Evolutionary conservation across 495 filamentous ascomycete genomes (phyloP), one percentile per base, ranked within the genome.

Genomic region (Aspergillus cristatus): DNA sequence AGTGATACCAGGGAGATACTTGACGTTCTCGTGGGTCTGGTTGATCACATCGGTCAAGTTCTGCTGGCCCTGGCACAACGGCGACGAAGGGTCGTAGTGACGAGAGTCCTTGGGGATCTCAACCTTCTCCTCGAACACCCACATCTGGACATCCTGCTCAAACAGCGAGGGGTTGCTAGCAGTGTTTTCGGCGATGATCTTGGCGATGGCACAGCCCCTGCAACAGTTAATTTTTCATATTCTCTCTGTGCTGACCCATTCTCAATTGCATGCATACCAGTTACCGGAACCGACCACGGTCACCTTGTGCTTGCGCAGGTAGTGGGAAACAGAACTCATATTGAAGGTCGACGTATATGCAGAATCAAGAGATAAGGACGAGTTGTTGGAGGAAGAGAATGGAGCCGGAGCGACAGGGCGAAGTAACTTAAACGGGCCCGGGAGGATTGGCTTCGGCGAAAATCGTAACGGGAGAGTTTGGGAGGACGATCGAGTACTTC

Each of bases 221-320:
- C 22, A 2, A 10, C 11, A n/a, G 28, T 14, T 18, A 36, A 14
- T 17, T 22, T 38, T 28, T n/a, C n/a, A n/a, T n/a, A n/a, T n/a
- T n/a, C n/a, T n/a, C n/a, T n/a, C n/a, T n/a, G n/a, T n/a, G n/a
- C n/a, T n/a, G n/a, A n/a, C n/a, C 20, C 20, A n/a, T 2, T 32
- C 16, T 6, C 14, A 4, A 31, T 16, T 24, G 3, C 14, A 26
- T 36, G 36, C 72, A 43, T 70, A 88, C 90, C 93, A 99, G 60
- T 99, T 99, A 43, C 93, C 93, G 35, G 87, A 95, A 29, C 93
- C 93, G 18, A 99, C 76, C 20, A 99, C 78, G 14, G 86, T 82
- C 46, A 99, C 84, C 71, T 88, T 94, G 74, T 96, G 93, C 62
- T 85, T 91, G 61, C 74, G 79, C 44, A 62, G 57, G 40, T 63